Percentiles rank a stretch among this genome's conserved stretches.
Conservation (phyloP, 75 land plant genomes). For the Larix kaempferi region DNA sequence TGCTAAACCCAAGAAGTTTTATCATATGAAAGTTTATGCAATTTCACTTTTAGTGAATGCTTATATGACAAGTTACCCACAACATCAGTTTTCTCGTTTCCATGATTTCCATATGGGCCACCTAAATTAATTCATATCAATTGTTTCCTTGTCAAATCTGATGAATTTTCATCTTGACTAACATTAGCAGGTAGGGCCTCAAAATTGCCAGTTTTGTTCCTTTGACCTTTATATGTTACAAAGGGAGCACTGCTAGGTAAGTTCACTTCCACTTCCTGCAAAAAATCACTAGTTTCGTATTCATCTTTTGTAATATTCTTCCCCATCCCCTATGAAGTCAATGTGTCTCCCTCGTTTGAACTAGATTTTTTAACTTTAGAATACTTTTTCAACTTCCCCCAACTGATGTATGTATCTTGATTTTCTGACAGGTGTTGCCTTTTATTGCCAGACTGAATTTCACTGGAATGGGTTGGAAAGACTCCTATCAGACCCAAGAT, state of each 20-base stretch:
- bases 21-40: conserved; percentile 59
- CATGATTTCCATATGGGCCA: conserved; percentile 3
- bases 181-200: conserved; percentile 4
- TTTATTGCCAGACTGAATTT: no score
- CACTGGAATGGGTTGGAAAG: no score
- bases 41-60: conserved; percentile 60
- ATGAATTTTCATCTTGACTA: conserved; percentile 7
- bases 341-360: background rate
- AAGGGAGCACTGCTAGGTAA: background rate
- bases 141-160: background rate
- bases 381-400: background rate
- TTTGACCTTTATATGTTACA: background rate
- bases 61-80: conserved; percentile 19
- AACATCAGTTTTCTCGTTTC: background rate
- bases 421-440: no score
- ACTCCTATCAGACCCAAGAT: background rate
- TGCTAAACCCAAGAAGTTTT: conserved; percentile 33
- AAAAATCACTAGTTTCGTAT: background rate
- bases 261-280: conserved; percentile 1
- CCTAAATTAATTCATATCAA: background rate
- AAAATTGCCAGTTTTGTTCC: background rate
- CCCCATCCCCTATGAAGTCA: conserved; percentile 1
- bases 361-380: conserved; percentile 14
- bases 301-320: background rate
- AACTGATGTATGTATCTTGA: no score